Percentiles rank a stretch among this genome's conserved stretches.
Conservation (phyloP, 441 rosid species). For the Theobroma grandiflorum region DNA sequence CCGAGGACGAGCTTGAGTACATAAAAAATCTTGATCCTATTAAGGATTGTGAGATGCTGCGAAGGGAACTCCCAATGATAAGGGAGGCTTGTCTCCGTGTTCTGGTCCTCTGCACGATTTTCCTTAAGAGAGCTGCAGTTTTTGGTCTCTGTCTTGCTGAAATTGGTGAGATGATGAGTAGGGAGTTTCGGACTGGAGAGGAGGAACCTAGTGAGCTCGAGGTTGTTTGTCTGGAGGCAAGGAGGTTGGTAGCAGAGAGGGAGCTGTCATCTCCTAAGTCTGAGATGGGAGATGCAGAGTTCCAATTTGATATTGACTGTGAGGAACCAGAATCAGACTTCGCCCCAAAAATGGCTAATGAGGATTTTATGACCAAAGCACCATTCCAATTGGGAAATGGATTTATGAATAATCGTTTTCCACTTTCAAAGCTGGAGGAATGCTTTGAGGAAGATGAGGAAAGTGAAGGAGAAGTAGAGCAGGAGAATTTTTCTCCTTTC, state of each 20-base stretch:
- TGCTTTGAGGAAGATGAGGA: conserved; percentile 72
- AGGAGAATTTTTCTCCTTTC: conserved; percentile 35
- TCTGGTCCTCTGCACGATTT: conserved; percentile 57
- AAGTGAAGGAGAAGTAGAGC: conserved; percentile 54
- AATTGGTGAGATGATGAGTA: conserved; percentile 77
- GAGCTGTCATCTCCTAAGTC: conserved; percentile 44
- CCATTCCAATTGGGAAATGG: conserved; percentile 51
- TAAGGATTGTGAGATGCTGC: conserved; percentile 58
- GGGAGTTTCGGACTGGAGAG: conserved; percentile 53
- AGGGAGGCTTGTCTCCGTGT: conserved; percentile 69
- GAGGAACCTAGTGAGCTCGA: conserved; percentile 75
- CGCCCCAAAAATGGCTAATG: conserved; percentile 49
- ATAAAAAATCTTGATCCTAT: conserved; percentile 56
- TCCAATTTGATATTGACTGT: conserved; percentile 58
- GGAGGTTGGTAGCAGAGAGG: conserved; percentile 49
- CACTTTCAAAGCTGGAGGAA: conserved; percentile 80
- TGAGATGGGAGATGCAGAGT: conserved; percentile 50
- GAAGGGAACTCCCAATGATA: conserved; percentile 66
- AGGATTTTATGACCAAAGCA: conserved; percentile 51
- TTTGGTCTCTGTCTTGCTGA: conserved; percentile 64
- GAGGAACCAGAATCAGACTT: conserved; percentile 58
- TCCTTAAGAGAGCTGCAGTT: conserved; percentile 62
- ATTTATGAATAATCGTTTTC: conserved; percentile 52
- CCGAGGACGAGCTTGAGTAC: conserved; percentile 64
- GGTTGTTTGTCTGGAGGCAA: conserved; percentile 60